Evolutionary conservation across 305 asterid genomes (phyloP).

Genomic region (Fraxinus latifolia): DNA sequence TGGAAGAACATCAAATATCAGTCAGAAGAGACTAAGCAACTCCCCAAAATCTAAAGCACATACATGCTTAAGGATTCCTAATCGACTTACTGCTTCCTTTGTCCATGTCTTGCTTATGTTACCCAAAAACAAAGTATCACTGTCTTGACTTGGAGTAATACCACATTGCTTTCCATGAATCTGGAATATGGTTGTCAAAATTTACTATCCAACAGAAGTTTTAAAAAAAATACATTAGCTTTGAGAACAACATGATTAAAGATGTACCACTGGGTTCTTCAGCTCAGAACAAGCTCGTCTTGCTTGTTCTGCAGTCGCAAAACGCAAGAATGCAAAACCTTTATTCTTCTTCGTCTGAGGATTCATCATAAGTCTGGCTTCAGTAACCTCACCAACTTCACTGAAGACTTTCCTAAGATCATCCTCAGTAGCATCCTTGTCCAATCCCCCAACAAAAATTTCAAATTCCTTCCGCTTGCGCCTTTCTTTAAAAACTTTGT

Average conservation of each 20-base stretch:
- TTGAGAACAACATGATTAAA: constrained; percentile 32
- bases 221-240: constrained; percentile 26
- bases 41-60: constrained; percentile 18
- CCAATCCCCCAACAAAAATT: constrained; percentile 94
- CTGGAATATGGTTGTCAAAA: constrained; percentile 63
- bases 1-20: constrained; percentile 46
- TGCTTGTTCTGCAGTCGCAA: constrained; percentile 95
- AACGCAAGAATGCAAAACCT: constrained; percentile 96
- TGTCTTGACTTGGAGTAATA: constrained; percentile 96
- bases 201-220: constrained; percentile 18
- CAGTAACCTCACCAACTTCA: constrained; percentile 88
- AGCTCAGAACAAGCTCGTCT: constrained; percentile 80
- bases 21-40: constrained; percentile 34
- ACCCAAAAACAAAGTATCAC: constrained; percentile 94
- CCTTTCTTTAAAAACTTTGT: constrained; percentile 75
- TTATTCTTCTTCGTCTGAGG: constrained; percentile 92
- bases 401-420: constrained; percentile 85
- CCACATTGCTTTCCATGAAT: constrained; percentile 98
- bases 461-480: constrained; percentile 96
- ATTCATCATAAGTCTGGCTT: constrained; percentile 97
- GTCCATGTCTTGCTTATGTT: constrained; percentile 96
- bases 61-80: constrained; percentile 29
- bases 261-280: constrained; percentile 83
- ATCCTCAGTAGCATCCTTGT: constrained; percentile 93
- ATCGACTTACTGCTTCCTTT: constrained; percentile 85